phyloP scores from a whole-genome alignment of 2,329 filamentous ascomycete genomes.

The Alternaria sp. region DNA sequence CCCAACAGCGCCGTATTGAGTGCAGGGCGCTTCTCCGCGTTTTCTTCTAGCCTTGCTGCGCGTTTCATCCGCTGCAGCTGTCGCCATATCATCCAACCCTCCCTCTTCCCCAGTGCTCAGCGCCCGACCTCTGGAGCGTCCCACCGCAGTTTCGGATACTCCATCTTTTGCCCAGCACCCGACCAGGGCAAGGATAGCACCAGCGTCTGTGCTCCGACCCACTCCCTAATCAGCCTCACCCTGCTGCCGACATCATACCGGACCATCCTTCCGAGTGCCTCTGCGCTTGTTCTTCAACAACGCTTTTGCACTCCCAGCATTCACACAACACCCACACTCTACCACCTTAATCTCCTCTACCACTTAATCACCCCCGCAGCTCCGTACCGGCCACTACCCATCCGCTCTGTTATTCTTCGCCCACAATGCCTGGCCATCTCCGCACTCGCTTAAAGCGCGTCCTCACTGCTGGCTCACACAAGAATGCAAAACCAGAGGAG shows the following conservation, averaged over 20 bases:
- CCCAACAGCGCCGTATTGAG: constrained; percentile 12
- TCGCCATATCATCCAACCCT: constrained; percentile 2
- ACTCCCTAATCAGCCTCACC: constrained; percentile 27
- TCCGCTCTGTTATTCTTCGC: neutral
- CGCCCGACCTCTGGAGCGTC: constrained; percentile 11
- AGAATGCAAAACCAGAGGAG: constrained; percentile 39
- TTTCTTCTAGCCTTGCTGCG: constrained; percentile 30
- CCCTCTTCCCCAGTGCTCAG: constrained; percentile 11
- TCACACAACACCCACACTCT: constrained; percentile 3
- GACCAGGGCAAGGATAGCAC: constrained; percentile 8
- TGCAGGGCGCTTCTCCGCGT: constrained; percentile 28
- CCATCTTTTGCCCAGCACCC: constrained; percentile 10
- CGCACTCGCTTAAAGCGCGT: constrained; percentile 55
- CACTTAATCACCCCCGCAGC: neutral
- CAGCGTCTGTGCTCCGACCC: constrained; percentile 21
- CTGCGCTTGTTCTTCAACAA: constrained; percentile 7
- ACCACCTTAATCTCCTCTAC: neutral
- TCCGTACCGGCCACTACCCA: neutral
- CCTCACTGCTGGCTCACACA: constrained; percentile 47
- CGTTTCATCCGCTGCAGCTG: constrained; percentile 20
- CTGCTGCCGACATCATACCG: constrained; percentile 23
- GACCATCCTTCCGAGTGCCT: constrained; percentile 18
- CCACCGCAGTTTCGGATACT: constrained; percentile 17
- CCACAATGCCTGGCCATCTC: constrained; percentile 50
- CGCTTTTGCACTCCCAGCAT: neutral